These are phyloP conservation scores for Vigna angularis DNA, from an alignment of 306 rosid genomes.

Conservation along the genomic window DNA sequence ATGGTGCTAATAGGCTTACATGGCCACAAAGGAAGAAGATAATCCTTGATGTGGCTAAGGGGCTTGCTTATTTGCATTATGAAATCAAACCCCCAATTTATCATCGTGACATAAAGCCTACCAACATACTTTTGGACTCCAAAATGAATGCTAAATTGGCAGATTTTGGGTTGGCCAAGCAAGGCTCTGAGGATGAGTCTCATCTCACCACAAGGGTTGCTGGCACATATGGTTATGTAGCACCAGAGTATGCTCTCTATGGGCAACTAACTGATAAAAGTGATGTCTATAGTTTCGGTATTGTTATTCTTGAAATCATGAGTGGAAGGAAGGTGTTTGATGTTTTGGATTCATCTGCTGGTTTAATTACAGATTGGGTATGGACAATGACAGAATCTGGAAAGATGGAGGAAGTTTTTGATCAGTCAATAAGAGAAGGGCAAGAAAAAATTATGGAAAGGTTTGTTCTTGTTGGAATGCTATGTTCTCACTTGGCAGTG, in stretches of 20 bases:
- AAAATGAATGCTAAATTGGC: slow-evolving; percentile 75
- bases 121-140: slow-evolving; percentile 77
- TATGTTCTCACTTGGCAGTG: slow-evolving; percentile 88
- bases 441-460: slow-evolving; percentile 79
- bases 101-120: slow-evolving; percentile 83
- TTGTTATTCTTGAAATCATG: slow-evolving; percentile 81
- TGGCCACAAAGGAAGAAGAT: slow-evolving; percentile 87
- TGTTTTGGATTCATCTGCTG: slow-evolving; percentile 49
- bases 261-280: slow-evolving; percentile 83
- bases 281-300: slow-evolving; percentile 85
- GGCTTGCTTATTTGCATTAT: slow-evolving; percentile 75
- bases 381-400: slow-evolving; percentile 71
- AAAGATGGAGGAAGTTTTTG: slow-evolving; percentile 58
- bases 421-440: slow-evolving; percentile 58
- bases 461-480: slow-evolving; percentile 82
- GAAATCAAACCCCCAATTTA: slow-evolving; percentile 83
- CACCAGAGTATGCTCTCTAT: slow-evolving; percentile 83
- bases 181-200: slow-evolving; percentile 69
- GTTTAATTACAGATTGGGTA: slow-evolving; percentile 84
- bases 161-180: slow-evolving; percentile 81
- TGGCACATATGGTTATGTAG: slow-evolving; percentile 81
- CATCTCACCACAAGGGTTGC: slow-evolving; percentile 85
- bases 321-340: slow-evolving; percentile 85
- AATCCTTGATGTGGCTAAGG: slow-evolving; percentile 83
- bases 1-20: slow-evolving; percentile 50